Evolutionary conservation across 1,284 basidiomycete species (phyloP), one percentile per base, ranked within the genome.

Genomic region (Thecaphora thlaspeos): DNA sequence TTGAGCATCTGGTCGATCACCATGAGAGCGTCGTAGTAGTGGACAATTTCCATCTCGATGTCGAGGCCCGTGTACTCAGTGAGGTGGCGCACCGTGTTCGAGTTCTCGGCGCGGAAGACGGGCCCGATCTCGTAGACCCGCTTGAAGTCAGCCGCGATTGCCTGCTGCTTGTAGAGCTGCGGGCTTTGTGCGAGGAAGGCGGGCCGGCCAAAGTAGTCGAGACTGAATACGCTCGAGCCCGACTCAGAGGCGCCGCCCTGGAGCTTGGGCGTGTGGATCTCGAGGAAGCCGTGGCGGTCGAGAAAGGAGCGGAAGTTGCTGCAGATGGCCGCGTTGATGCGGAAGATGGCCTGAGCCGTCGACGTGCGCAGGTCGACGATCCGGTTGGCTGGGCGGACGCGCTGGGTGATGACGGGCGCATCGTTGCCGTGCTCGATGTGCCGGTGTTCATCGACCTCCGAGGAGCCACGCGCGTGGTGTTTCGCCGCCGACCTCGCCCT

Each of bases 81-180:
- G 44, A 75, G 46, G 41, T 75, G 73, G 30, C 73, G 70, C 38
- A 68, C 48, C 21, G 73, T 75, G 61, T 75, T 75, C 41, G 67
- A 70, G 63, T 75, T 74, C 43, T 75, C 73, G 30, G 73, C 73
- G 23, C 73, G 61, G 56, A 75, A 75, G 48, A 75, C 73, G 22
- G 73, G 71, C 12, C 73, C 73, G 47, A 75, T 69, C 59, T 75
- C 73, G 61, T 68, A 75, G 38, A 75, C 73, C 7, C 70, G 57
- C 55, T 61, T 56, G 41, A 75, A 65, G 51, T 75, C 73, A 32
- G 68, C 66, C 14, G 64, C 59, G 46, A 75, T 75, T 40, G 67
- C 70, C 73, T 74, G 72, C 58, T 75, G 73, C 62, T 75, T 75
- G 62, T 57, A 70, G 43, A 75, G 61, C 59, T 75, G 73, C 1